These are phyloP conservation scores for Hsuehochloa calcarea DNA, from an alignment of 176 grass and related monocot species.

Conservation along the genomic window DNA sequence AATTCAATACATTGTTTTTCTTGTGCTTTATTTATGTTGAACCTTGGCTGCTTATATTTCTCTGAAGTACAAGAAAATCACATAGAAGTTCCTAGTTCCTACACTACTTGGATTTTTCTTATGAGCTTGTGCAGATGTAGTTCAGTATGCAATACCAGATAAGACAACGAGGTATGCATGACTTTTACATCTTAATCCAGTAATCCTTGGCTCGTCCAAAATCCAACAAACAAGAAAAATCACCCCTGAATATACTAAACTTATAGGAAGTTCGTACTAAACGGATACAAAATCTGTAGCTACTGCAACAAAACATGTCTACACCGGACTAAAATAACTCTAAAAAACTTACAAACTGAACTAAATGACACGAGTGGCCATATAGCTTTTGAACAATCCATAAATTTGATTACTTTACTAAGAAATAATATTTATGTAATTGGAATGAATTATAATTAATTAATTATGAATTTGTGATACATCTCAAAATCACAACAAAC, in stretches of 20 bases:
- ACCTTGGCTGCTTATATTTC: conserved; percentile 3
- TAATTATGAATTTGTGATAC: too few relatives aligned
- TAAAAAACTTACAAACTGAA: too few relatives aligned
- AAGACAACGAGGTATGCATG: too few relatives aligned
- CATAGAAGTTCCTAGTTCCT: too few relatives aligned
- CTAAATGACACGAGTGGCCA: too few relatives aligned
- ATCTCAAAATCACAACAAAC: too few relatives aligned
- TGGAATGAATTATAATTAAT: too few relatives aligned
- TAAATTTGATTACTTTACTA: too few relatives aligned
- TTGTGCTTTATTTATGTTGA: conserved; percentile 8
- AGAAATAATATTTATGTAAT: too few relatives aligned
- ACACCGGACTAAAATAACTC: too few relatives aligned
- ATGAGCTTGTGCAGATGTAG: not conserved
- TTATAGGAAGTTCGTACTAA: not conserved
- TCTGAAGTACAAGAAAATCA: not conserved
- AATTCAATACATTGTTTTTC: not conserved
- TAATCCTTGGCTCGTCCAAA: not conserved
- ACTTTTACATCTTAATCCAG: not conserved
- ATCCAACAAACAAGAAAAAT: not conserved
- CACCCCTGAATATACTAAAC: not conserved
- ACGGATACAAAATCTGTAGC: not conserved
- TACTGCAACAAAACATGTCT: too few relatives aligned
- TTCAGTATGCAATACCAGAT: not conserved
- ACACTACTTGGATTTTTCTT: not conserved
- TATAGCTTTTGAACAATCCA: too few relatives aligned